Percentiles rank a stretch among this genome's conserved stretches.
These are phyloP conservation scores for Mangifera indica DNA, from an alignment of 345 rosid species.

Conservation along the genomic window DNA sequence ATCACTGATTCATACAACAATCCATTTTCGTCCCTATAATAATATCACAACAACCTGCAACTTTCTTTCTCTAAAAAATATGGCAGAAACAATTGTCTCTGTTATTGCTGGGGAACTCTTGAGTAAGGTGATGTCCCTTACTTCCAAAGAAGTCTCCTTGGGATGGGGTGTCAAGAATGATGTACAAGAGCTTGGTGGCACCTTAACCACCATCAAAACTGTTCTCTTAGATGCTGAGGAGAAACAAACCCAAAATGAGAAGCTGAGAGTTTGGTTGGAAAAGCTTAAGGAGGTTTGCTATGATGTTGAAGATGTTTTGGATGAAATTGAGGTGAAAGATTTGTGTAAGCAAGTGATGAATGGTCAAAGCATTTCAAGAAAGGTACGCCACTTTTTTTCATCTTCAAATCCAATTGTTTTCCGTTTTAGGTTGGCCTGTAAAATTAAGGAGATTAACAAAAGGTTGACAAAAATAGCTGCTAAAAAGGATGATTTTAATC, in stretches of 20 bases:
- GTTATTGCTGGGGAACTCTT: background rate
- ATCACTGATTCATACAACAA: too few species aligned
- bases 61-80: too few species aligned
- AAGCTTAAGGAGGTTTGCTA: too few species aligned
- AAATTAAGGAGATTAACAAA: constrained; percentile 6
- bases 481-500: background rate
- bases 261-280: too few species aligned
- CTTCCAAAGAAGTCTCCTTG: background rate
- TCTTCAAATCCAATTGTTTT: background rate
- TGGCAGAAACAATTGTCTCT: too few species aligned
- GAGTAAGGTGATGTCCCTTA: background rate
- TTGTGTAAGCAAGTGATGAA: background rate
- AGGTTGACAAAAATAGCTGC: background rate
- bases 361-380: background rate
- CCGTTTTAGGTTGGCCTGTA: background rate
- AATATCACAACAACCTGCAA: too few species aligned
- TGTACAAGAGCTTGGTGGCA: background rate
- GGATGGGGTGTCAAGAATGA: background rate
- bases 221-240: constrained; percentile 13
- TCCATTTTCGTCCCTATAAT: too few species aligned
- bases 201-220: background rate
- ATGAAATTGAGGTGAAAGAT: too few species aligned
- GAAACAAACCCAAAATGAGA: background rate
- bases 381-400: constrained; percentile 9
- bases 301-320: too few species aligned